Evolutionary conservation across 805 yeast species (phyloP).

Genomic region (Yarrowia sp.): DNA sequence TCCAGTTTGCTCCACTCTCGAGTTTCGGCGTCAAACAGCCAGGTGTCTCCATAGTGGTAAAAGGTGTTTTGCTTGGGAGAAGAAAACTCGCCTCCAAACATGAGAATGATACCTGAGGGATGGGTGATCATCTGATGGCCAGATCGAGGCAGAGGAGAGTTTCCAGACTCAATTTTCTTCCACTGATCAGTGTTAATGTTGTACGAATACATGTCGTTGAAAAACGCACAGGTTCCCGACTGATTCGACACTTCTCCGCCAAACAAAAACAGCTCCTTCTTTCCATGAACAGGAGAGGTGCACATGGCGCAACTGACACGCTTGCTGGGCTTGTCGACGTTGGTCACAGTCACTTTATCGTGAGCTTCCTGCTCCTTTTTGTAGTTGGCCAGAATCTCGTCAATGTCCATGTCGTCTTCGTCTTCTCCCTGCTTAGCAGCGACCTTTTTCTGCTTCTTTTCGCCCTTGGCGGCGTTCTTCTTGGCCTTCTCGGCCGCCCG

Average conservation of each 20-base stretch:
- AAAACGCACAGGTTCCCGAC: slow-evolving; percentile 59
- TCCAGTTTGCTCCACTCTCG: slow-evolving; percentile 94
- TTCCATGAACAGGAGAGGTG: slow-evolving; percentile 75
- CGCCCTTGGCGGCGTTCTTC: slow-evolving; percentile 78
- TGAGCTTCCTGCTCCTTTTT: slow-evolving; percentile 82
- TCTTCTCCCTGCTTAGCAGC: slow-evolving; percentile 78
- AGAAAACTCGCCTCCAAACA: slow-evolving; percentile 97
- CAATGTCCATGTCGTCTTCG: slow-evolving; percentile 86
- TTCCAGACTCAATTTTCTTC: slow-evolving; percentile 80
- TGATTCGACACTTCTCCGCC: slow-evolving; percentile 81
- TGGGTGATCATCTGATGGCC: slow-evolving; percentile 94
- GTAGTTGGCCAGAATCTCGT: slow-evolving; percentile 76
- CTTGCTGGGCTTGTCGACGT: slow-evolving; percentile 65
- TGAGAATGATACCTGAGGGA: slow-evolving; percentile 81
- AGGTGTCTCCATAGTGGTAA: slow-evolving; percentile 95
- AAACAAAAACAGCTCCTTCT: slow-evolving; percentile 78
- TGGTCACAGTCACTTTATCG: slow-evolving; percentile 70
- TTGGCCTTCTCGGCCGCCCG: slow-evolving; percentile 81
- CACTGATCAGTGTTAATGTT: slow-evolving; percentile 79
- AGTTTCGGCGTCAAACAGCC: slow-evolving; percentile 84
- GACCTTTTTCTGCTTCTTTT: slow-evolving; percentile 72
- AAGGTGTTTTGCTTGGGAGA: slow-evolving; percentile 95
- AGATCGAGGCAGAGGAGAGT: slow-evolving; percentile 89
- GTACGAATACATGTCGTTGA: slow-evolving; percentile 80
- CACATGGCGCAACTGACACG: slow-evolving; percentile 79